These are phyloP conservation scores for Kodamaea nitidulidarum DNA, from an alignment of 805 yeast genomes.

Conservation along the genomic window DNA sequence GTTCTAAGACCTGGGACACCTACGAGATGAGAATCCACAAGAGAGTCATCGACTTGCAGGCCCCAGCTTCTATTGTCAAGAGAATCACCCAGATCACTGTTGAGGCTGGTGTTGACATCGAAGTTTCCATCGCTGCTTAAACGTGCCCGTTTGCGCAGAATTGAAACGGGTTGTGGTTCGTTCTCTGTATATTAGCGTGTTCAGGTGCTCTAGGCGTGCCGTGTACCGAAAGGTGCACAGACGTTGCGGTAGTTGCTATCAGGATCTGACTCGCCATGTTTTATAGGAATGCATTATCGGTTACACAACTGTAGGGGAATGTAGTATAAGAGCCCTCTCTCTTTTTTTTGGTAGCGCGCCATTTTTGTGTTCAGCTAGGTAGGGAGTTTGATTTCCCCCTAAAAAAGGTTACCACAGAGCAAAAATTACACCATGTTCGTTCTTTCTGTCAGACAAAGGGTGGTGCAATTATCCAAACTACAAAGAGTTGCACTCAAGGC, in stretches of 20 bases:
- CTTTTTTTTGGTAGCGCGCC: not conserved
- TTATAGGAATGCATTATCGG: constrained; percentile 6
- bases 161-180: constrained; percentile 3
- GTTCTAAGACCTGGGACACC: constrained; percentile 99
- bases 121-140: constrained; percentile 86
- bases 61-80: constrained; percentile 91
- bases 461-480: constrained; percentile 15
- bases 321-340: too few relatives aligned
- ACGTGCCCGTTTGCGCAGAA: constrained; percentile 10
- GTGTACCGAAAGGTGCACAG: constrained; percentile 42
- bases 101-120: constrained; percentile 99
- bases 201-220: constrained; percentile 61
- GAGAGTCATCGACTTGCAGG: constrained; percentile 97
- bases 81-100: constrained; percentile 96
- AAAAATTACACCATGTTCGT: constrained; percentile 15
- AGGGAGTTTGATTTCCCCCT: not conserved
- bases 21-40: constrained; percentile 99
- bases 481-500: constrained; percentile 12
- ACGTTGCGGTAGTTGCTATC: constrained; percentile 62
- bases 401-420: constrained; percentile 1
- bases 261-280: constrained; percentile 36
- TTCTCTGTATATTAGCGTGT: constrained; percentile 14
- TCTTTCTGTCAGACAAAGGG: constrained; percentile 19
- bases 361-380: not conserved
- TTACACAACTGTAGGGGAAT: not conserved